These are phyloP conservation scores for Arabidopsis lyrata DNA, from an alignment of 441 rosid genomes.

Conservation along the genomic window DNA sequence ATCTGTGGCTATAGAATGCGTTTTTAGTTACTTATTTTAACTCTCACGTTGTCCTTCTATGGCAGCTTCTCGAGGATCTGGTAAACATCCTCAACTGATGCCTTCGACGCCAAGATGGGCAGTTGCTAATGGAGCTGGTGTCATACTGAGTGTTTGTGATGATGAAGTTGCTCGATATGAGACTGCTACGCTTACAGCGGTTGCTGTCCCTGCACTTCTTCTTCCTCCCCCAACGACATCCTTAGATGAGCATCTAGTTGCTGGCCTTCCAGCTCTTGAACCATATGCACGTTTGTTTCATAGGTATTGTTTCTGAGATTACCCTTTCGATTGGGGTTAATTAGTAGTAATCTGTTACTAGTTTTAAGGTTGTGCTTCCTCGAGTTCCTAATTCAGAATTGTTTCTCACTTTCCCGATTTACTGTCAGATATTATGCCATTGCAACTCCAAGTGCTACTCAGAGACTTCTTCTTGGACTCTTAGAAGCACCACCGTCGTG, in stretches of 20 bases:
- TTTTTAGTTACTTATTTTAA: constrained; percentile 24
- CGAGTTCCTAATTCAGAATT: constrained; percentile 12
- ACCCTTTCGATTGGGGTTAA: constrained; percentile 13
- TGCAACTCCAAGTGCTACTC: constrained; percentile 99
- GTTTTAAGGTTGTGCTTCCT: constrained; percentile 21
- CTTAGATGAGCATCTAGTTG: constrained; percentile 97
- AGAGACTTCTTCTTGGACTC: constrained; percentile 97
- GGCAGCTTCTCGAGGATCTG: constrained; percentile 96
- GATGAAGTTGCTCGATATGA: constrained; percentile 98
- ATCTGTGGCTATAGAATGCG: constrained; percentile 28
- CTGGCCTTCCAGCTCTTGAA: constrained; percentile 98
- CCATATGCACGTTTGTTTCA: constrained; percentile 98
- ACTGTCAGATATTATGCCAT: constrained; percentile 85
- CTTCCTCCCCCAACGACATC: constrained; percentile 99
- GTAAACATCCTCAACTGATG: constrained; percentile 98
- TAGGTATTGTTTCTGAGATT: constrained; percentile 59
- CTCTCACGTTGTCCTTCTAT: constrained; percentile 31
- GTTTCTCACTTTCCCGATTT: constrained; percentile 32
- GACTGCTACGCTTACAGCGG: constrained; percentile 96
- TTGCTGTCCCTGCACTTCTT: constrained; percentile 97
- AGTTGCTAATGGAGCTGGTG: constrained; percentile 99
- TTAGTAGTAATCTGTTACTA: constrained; percentile 16
- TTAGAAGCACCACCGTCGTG: constrained; percentile 99
- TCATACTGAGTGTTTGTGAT: constrained; percentile 96
- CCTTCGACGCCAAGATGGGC: constrained; percentile 99